phyloP scores from a whole-genome alignment of 129 eudicot species.

The Saposhnikovia divaricata region DNA sequence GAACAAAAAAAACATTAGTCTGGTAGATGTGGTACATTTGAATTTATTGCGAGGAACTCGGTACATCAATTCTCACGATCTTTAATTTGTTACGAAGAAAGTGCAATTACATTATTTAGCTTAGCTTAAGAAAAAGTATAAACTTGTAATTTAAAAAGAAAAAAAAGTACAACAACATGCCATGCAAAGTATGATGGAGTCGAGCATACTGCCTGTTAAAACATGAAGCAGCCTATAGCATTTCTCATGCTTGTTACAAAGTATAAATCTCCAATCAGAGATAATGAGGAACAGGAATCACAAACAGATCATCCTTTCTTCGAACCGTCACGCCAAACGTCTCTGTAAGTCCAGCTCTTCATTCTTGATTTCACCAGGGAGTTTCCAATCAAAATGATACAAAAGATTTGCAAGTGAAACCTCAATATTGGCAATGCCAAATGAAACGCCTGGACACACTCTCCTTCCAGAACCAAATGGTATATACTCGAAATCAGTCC shows the following conservation, averaged over 20 bases:
- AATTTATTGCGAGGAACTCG: too few relatives aligned
- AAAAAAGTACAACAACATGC: too few relatives aligned
- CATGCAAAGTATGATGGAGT: too few relatives aligned
- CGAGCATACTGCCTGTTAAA: neutral
- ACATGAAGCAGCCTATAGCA: neutral
- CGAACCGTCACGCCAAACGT: neutral
- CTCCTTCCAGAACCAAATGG: conserved; percentile 11
- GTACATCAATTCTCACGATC: too few relatives aligned
- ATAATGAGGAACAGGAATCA: conserved; percentile 7
- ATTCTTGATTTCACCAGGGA: neutral
- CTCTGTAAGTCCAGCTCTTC: conserved; percentile 6
- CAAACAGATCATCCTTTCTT: neutral
- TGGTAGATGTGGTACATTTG: too few relatives aligned
- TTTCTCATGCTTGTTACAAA: neutral
- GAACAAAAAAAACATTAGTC: too few relatives aligned
- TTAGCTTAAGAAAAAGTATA: too few relatives aligned
- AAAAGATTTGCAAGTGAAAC: neutral
- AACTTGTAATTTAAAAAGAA: too few relatives aligned
- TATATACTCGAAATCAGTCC: conserved; percentile 1
- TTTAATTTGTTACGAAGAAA: too few relatives aligned
- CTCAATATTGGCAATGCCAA: neutral
- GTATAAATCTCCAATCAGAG: neutral
- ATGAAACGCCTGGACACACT: conserved; percentile 1
- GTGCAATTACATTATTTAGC: too few relatives aligned
- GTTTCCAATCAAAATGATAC: conserved; percentile 6